Conservation (phyloP, 495 filamentous ascomycete genomes). For the Penicillium ucsense region DNA sequence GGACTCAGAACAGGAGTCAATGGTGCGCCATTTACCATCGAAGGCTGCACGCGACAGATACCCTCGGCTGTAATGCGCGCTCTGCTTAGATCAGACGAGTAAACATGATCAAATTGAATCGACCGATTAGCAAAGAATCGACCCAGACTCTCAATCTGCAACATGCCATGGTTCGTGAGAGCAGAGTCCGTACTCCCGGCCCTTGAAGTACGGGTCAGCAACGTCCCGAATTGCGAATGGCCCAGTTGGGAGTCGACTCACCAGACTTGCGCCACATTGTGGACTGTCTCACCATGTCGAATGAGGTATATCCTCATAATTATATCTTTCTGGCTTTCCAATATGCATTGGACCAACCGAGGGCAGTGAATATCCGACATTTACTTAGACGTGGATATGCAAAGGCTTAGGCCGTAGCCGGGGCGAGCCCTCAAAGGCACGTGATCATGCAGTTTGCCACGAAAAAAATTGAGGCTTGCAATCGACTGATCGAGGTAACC, state of each 20-base stretch:
- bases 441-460: background rate
- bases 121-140: conserved; percentile 19
- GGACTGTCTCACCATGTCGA: conserved; percentile 79
- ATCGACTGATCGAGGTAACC: background rate
- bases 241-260: conserved; percentile 18
- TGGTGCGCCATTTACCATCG: background rate
- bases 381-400: no score
- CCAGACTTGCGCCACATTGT: conserved; percentile 73
- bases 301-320: conserved; percentile 67
- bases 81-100: conserved; percentile 70
- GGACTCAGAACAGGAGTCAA: conserved; percentile 9
- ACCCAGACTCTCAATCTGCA: conserved; percentile 60
- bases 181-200: conserved; percentile 71
- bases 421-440: background rate
- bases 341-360: no score
- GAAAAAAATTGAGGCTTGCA: no score
- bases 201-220: conserved; percentile 27
- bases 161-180: conserved; percentile 71
- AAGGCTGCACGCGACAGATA: conserved; percentile 10
- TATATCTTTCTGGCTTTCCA: background rate
- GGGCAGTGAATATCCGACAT: no score
- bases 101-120: conserved; percentile 49
- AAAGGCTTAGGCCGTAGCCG: no score
- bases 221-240: background rate
- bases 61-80: conserved; percentile 51